Evolutionary conservation across 257 asterid genomes (phyloP), one percentile per base, ranked within the genome.

Genomic region (Solanum megistacrolobum): DNA sequence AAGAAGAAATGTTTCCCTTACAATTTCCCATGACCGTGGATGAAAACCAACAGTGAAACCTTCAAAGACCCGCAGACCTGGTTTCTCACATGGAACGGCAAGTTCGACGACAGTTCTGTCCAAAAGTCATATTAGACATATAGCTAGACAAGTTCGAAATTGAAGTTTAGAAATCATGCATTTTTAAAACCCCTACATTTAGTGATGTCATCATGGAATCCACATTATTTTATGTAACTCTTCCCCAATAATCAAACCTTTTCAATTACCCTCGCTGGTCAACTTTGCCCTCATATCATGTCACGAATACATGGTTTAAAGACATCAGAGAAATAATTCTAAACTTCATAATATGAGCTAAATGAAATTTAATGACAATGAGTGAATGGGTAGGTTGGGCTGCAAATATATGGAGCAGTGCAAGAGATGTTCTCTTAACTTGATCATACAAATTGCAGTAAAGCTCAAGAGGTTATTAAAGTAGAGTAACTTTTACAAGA

Each of bases 31-130:
- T 85, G 98, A 90, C 55, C 98, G 93, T 74, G 98, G 98, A 92
- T 95, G 96, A 92, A 94, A 95, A 86, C 99, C 99, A 90, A 97
- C 97, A 36, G 99, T 97, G 90, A 94, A 94, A 90, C 99, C 99
- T 91, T 95, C 95, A 92, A 95, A 94, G 79, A 97, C 98, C 55
- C 99, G 94, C 66, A 85, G 92, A 81, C 98, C 98, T 34, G 94
- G 95, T 91, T 94, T 91, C 91, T 83, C 93, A 74, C 99, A 97
- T 65, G 97, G 98, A 89, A 97, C 90, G 91, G 99, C 99, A 41
- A 97, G 98, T 93, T 97, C 98, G 82, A 95, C 90, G 87, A 92
- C 88, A 60, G 92, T 97, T 89, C 99, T 97, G 66, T 68, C 86
- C 88, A 90, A 87, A 89, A 83, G 73, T 74, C 87, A 74, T 90